phyloP scores from a whole-genome alignment of 192 early-diverging fungal genomes.

The Gigaspora rosea region DNA sequence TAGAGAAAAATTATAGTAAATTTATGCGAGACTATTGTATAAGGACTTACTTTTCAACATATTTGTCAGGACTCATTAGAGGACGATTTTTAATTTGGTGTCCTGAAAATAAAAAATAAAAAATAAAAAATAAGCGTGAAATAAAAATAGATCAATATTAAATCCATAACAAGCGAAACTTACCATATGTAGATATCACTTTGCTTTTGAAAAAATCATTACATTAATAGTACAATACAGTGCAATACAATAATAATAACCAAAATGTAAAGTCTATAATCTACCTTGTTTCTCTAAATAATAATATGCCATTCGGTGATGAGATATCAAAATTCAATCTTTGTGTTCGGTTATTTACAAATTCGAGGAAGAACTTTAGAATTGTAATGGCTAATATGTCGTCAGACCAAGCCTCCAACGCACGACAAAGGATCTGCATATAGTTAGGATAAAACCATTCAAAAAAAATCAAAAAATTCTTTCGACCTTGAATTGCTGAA shows the following conservation, averaged over 20 bases:
- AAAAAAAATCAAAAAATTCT: constrained; percentile 71
- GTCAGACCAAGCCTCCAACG: constrained; percentile 65
- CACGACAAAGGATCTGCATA: constrained; percentile 63
- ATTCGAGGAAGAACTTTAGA: constrained; percentile 78
- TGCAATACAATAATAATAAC: background rate
- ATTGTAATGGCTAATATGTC: constrained; percentile 69
- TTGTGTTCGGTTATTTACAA: constrained; percentile 79
- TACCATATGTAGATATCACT: constrained; percentile 28
- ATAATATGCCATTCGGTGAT: constrained; percentile 83
- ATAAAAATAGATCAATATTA: background rate
- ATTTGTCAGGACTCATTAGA: constrained; percentile 40
- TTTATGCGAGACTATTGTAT: background rate
- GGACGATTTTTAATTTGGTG: constrained; percentile 12
- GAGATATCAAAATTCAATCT: constrained; percentile 83
- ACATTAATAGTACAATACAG: constrained; percentile 25
- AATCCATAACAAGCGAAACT: background rate
- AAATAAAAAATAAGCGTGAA: background rate
- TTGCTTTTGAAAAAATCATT: constrained; percentile 37
- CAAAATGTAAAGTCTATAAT: constrained; percentile 21
- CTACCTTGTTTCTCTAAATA: constrained; percentile 86
- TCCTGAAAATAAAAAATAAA: background rate
- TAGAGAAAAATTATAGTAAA: background rate
- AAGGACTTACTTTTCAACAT: constrained; percentile 49
- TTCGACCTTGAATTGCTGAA: constrained; percentile 58
- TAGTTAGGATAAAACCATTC: constrained; percentile 83